A percentile compares a stretch with the other conserved stretches of the same genome.
Conservation (phyloP, 441 rosid species). For the Corymbia citriodora region DNA sequence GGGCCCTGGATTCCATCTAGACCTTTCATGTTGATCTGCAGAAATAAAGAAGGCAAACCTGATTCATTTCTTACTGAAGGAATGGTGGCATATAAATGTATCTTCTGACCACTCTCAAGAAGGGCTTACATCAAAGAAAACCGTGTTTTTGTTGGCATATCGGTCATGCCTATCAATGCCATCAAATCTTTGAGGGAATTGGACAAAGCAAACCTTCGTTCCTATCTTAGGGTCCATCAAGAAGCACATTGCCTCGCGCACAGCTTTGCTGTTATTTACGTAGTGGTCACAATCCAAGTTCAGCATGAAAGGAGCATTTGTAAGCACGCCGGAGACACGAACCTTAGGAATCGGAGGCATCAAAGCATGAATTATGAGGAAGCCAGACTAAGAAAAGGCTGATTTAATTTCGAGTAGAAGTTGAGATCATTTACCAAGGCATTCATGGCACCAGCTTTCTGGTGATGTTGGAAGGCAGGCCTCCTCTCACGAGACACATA, state of each 20-base stretch:
- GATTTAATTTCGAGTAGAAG: not conserved
- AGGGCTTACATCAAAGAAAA: conserved; percentile 64
- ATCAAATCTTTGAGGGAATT: conserved; percentile 71
- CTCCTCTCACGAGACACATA: conserved; percentile 89
- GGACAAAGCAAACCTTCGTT: conserved; percentile 65
- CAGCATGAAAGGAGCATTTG: conserved; percentile 76
- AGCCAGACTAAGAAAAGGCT: not conserved
- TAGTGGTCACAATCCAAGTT: conserved; percentile 80
- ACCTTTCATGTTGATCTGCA: conserved; percentile 80
- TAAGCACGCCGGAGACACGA: conserved; percentile 62
- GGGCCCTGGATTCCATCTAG: conserved; percentile 78
- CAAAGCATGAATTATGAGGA: not conserved
- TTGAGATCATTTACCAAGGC: conserved; percentile 38
- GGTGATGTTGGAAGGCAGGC: conserved; percentile 65
- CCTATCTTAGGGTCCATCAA: conserved; percentile 75
- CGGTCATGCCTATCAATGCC: conserved; percentile 67
- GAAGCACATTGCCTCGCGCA: conserved; percentile 77
- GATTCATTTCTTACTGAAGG: not conserved
- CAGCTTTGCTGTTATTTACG: conserved; percentile 72
- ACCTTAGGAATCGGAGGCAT: conserved; percentile 25
- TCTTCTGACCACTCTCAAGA: not conserved
- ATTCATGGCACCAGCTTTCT: conserved; percentile 84
- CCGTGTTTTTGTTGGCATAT: conserved; percentile 72
- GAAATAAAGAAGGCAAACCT: not conserved
- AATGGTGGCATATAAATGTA: not conserved